phyloP scores from a whole-genome alignment of 2,329 filamentous ascomycete species.

The Cladophialophora exuberans region DNA sequence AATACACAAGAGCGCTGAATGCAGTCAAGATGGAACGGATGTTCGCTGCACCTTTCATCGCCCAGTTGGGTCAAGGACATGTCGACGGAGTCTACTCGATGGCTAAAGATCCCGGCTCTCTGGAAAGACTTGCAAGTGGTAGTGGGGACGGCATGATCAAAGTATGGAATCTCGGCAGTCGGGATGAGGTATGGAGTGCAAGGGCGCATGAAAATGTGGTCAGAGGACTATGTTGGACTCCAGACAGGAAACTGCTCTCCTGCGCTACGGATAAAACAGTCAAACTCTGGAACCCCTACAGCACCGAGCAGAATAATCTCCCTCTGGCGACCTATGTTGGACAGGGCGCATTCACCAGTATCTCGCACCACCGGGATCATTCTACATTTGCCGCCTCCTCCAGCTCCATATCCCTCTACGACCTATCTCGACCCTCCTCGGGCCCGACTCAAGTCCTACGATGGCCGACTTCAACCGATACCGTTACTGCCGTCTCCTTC shows the following conservation, averaged over 20 bases:
- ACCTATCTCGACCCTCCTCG: slow-evolving; percentile 75
- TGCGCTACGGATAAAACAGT: slow-evolving; percentile 85
- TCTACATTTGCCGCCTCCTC: slow-evolving; percentile 79
- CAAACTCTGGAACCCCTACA: slow-evolving; percentile 90
- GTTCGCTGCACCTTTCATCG: slow-evolving; percentile 84
- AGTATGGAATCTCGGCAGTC: slow-evolving; percentile 79
- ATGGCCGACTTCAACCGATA: slow-evolving; percentile 89
- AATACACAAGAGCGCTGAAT: slow-evolving; percentile 78
- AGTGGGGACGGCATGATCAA: slow-evolving; percentile 93
- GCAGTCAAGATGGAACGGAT: slow-evolving; percentile 92
- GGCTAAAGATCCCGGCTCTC: slow-evolving; percentile 75
- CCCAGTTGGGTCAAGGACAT: slow-evolving; percentile 84
- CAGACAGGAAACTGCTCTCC: slow-evolving; percentile 80
- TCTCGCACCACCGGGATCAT: slow-evolving; percentile 79
- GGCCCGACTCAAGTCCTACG: slow-evolving; percentile 79
- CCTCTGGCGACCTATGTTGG: slow-evolving; percentile 86
- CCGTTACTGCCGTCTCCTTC: slow-evolving; percentile 84
- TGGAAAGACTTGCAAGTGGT: slow-evolving; percentile 77
- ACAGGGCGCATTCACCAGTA: slow-evolving; percentile 75
- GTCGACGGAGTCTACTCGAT: slow-evolving; percentile 87
- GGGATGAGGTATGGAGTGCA: slow-evolving; percentile 74
- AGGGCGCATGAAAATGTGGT: slow-evolving; percentile 92
- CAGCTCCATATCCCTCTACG: slow-evolving; percentile 82
- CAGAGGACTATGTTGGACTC: slow-evolving; percentile 87
- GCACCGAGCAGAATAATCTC: slow-evolving; percentile 67